Evolutionary conservation across 2,329 filamentous ascomycete species (phyloP).

Genomic region (Ceratocystis ficicola): DNA sequence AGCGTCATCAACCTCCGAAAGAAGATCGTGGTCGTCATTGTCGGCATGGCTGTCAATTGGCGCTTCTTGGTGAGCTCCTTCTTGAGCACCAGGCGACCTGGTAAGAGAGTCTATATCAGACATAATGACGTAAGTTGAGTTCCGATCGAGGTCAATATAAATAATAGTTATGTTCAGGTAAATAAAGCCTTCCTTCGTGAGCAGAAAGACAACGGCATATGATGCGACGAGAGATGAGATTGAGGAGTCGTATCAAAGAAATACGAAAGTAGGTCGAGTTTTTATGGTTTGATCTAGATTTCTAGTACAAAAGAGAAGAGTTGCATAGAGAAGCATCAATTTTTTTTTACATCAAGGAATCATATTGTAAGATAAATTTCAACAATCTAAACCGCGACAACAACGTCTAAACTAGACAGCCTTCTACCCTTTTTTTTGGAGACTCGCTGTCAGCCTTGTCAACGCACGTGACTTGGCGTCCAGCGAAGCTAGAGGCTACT

Average conservation of each 20-base stretch:
- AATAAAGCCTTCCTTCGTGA: background rate
- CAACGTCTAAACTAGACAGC: background rate
- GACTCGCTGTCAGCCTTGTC: slow-evolving; percentile 6
- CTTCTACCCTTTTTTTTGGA: background rate
- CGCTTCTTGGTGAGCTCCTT: background rate
- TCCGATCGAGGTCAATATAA: background rate
- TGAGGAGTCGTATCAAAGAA: too few species aligned
- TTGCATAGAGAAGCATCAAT: too few species aligned
- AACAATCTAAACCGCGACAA: background rate
- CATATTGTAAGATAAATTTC: background rate
- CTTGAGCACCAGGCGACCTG: slow-evolving; percentile 29
- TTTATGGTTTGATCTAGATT: too few species aligned
- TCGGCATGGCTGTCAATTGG: background rate
- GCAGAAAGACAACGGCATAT: too few species aligned
- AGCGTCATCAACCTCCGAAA: slow-evolving; percentile 58
- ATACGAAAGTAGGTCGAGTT: too few species aligned
- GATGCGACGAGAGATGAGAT: too few species aligned
- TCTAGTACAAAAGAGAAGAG: too few species aligned
- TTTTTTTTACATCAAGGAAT: too few species aligned
- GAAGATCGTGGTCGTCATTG: slow-evolving; percentile 45
- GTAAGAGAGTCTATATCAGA: slow-evolving; percentile 38
- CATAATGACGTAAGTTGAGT: slow-evolving; percentile 28
- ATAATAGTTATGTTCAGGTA: background rate
- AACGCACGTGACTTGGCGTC: slow-evolving; percentile 20
- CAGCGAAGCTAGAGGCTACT: background rate